Percentiles rank a stretch among this genome's conserved stretches.
phyloP scores from a whole-genome alignment of 805 yeast genomes.

The Komagataella mondaviorum region DNA sequence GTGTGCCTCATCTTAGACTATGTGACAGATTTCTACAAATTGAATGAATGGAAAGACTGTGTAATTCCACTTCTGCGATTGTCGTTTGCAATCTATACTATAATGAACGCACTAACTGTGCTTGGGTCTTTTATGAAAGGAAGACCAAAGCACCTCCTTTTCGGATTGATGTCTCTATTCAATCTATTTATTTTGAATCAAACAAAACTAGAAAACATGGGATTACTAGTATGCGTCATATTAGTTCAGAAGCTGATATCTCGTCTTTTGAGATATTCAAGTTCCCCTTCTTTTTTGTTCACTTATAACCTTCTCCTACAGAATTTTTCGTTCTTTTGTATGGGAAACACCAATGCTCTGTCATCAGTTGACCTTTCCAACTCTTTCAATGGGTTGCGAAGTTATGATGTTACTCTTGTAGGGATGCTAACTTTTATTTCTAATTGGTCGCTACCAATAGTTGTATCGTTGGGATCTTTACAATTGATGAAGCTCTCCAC shows the following conservation, averaged over 20 bases:
- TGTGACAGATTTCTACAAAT: background rate
- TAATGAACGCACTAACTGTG: background rate
- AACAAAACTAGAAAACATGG: background rate
- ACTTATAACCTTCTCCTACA: constrained; percentile 37
- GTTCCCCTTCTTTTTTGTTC: constrained; percentile 14
- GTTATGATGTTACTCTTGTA: constrained; percentile 56
- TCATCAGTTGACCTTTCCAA: constrained; percentile 85
- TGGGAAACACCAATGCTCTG: constrained; percentile 86
- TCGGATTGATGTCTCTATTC: background rate
- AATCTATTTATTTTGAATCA: background rate
- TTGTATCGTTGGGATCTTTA: constrained; percentile 49
- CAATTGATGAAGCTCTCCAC: constrained; percentile 14
- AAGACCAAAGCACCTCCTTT: background rate
- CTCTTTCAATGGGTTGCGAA: constrained; percentile 78
- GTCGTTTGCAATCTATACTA: background rate
- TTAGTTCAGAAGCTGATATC: background rate
- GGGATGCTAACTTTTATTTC: constrained; percentile 69
- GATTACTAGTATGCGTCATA: background rate
- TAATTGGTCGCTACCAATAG: constrained; percentile 80
- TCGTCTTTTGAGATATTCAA: background rate
- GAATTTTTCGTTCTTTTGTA: constrained; percentile 68
- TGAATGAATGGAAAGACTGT: background rate
- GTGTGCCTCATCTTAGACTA: background rate
- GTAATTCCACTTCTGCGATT: background rate
- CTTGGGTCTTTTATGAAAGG: background rate